Conservation (phyloP, 768 basidiomycete species). For the Trametes cingulata region DNA sequence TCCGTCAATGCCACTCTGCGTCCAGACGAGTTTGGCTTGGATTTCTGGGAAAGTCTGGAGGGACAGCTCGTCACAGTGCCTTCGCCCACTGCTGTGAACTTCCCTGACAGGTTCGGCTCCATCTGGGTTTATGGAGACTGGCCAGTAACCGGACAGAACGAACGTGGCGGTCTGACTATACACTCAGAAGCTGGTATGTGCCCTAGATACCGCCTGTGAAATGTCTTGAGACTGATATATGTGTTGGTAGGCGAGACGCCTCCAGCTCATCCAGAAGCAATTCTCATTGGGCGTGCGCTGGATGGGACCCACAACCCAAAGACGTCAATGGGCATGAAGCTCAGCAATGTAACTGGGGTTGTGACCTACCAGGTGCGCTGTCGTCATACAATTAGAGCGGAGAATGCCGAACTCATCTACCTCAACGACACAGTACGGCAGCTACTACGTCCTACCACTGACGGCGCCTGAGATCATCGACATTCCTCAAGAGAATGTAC, state of each 20-base stretch:
- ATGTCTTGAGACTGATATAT: too few relatives aligned
- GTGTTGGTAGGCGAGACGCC: conserved; percentile 43
- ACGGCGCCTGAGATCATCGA: conserved; percentile 52
- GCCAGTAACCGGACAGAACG: conserved; percentile 55
- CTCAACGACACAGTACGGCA: conserved; percentile 36
- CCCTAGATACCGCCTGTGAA: not conserved
- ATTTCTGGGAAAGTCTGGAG: conserved; percentile 67
- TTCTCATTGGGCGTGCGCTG: conserved; percentile 54
- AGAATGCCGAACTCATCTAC: not conserved
- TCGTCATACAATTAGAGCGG: not conserved
- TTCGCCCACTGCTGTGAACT: conserved; percentile 47
- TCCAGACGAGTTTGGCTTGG: conserved; percentile 54
- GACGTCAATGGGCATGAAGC: conserved; percentile 45
- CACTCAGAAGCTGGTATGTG: conserved; percentile 40
- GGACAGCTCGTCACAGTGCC: conserved; percentile 57
- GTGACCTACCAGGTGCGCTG: conserved; percentile 58
- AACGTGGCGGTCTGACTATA: conserved; percentile 55
- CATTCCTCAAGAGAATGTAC: conserved; percentile 34
- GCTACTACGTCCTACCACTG: conserved; percentile 57
- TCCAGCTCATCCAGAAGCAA: conserved; percentile 57
- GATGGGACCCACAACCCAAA: conserved; percentile 54
- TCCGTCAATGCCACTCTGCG: conserved; percentile 47
- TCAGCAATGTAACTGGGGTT: conserved; percentile 56
- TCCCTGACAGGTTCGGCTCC: conserved; percentile 54
- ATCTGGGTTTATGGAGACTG: conserved; percentile 62